phyloP scores from a whole-genome alignment of 352 stramenopile species.

The Globisporangium uncinulatum region DNA sequence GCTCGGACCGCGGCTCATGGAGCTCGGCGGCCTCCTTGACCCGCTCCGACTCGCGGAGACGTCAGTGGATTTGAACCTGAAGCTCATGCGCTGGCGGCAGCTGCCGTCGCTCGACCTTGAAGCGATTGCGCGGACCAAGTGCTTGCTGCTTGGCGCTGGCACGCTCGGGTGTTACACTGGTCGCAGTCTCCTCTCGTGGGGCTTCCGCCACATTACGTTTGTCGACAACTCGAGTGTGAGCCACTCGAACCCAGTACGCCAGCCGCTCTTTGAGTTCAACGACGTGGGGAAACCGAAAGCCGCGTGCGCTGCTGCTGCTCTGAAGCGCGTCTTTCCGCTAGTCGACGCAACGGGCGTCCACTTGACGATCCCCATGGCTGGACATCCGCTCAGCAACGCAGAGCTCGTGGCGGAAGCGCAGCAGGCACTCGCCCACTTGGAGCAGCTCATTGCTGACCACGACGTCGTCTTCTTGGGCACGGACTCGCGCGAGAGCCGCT shows the following conservation, averaged over 20 bases:
- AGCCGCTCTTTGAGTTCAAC: conserved; percentile 94
- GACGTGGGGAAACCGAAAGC: conserved; percentile 96
- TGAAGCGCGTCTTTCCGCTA: conserved; percentile 92
- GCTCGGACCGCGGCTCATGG: conserved; percentile 67
- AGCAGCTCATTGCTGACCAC: conserved; percentile 87
- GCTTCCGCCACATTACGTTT: conserved; percentile 96
- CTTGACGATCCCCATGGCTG: conserved; percentile 99
- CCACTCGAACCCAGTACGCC: conserved; percentile 97
- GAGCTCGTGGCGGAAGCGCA: conserved; percentile 59
- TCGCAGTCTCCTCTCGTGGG: conserved; percentile 94
- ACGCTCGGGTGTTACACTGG: conserved; percentile 98
- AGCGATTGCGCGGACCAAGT: conserved; percentile 87
- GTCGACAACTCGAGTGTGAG: conserved; percentile 97
- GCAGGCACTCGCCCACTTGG: conserved; percentile 69
- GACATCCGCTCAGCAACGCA: conserved; percentile 81
- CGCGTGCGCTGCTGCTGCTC: conserved; percentile 87
- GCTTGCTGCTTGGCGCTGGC: conserved; percentile 92
- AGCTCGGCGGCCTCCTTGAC: conserved; percentile 66
- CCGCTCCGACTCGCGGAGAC: conserved; percentile 90
- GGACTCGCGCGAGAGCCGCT: conserved; percentile 97
- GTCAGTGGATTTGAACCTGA: conserved; percentile 97
- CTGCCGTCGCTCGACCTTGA: conserved; percentile 93
- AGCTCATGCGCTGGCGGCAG: conserved; percentile 98
- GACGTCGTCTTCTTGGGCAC: conserved; percentile 98
- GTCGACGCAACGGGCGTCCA: conserved; percentile 84